Evolutionary conservation across 495 filamentous ascomycete species (phyloP), one percentile per base, ranked within the genome.

Genomic region (Daldinia childiae): DNA sequence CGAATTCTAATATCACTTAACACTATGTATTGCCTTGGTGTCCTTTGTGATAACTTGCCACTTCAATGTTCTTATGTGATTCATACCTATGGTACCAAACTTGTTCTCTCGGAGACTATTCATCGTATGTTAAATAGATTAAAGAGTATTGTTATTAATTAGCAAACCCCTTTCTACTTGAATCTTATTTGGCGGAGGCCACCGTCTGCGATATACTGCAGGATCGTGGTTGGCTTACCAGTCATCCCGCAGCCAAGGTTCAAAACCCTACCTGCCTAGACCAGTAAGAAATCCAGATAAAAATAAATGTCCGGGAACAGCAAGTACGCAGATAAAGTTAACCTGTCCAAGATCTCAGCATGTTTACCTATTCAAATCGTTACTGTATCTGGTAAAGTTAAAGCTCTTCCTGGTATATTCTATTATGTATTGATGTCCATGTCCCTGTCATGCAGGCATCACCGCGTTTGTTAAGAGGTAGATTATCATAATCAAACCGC

Each of bases 81-180:
- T 48, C 9, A 48, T 17, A 2, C 1, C 17, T 9, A 45, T 45
- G 1, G 7, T 45, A 21, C 17, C 19, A 48, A 21, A 8, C 17
- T 48, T 48, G 19, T 48, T 9, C 19, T 9, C 3, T 48, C 19
- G 1, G 9, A 3, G 21, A 30, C 14, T 29, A 30, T 30, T 54
- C 64, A 24, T 72, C 69, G 61, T 68, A 72, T 32, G 69, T 61
- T 59, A 27, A 48, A 63, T 67, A 63, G 3, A 66, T 66, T 62
- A 62, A 65, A n/a, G 51, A 27, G 6, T 14, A 21, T 58, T 38
- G 9, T 21, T 21, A 56, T 58, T 59, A 54, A 63, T 64, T 17
- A 9, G n/a, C 34, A 15, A 62, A 9, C 30, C 15, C 32, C 27
- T 41, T 38, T 51, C 17, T 9, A 8, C 32, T 45, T 62, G 32